Conservation (phyloP, 176 grass and related monocot genomes). For the Lolium multiflorum region DNA sequence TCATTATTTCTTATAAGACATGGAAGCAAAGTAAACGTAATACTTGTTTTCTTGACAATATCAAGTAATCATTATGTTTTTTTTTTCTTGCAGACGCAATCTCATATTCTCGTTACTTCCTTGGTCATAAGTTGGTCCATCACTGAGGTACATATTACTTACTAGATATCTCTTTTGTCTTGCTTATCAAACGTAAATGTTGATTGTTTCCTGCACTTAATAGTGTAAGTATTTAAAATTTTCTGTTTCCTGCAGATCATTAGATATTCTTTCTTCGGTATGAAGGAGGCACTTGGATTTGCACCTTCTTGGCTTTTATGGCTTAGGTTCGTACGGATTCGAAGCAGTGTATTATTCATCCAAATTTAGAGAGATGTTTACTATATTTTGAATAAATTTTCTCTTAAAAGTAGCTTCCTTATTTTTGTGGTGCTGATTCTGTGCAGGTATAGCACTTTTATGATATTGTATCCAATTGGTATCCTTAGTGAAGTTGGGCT, state of each 20-base stretch:
- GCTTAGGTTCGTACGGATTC: constrained; percentile 63
- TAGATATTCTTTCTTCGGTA: constrained; percentile 94
- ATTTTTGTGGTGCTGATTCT: background rate
- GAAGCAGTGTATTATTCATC: background rate
- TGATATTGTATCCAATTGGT: constrained; percentile 61
- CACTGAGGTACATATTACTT: constrained; percentile 67
- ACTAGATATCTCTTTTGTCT: background rate
- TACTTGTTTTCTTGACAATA: background rate
- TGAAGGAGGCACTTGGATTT: constrained; percentile 83
- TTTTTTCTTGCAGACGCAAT: constrained; percentile 54
- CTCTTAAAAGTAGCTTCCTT: background rate
- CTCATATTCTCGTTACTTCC: constrained; percentile 75
- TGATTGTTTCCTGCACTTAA: background rate
- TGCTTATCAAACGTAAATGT: background rate
- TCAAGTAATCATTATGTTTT: background rate
- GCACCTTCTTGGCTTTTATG: constrained; percentile 86
- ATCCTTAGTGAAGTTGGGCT: constrained; percentile 54
- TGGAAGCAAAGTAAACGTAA: background rate
- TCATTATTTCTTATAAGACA: background rate
- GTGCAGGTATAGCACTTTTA: constrained; percentile 56
- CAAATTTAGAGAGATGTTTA: background rate
- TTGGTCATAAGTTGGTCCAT: constrained; percentile 97
- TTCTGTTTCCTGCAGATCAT: constrained; percentile 58
- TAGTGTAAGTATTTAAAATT: background rate
- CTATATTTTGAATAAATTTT: background rate